A percentile compares a stretch with the other conserved stretches of the same genome.
Evolutionary conservation across 2,329 filamentous ascomycete species (phyloP).

Genomic region (Aspergillus sojae): DNA sequence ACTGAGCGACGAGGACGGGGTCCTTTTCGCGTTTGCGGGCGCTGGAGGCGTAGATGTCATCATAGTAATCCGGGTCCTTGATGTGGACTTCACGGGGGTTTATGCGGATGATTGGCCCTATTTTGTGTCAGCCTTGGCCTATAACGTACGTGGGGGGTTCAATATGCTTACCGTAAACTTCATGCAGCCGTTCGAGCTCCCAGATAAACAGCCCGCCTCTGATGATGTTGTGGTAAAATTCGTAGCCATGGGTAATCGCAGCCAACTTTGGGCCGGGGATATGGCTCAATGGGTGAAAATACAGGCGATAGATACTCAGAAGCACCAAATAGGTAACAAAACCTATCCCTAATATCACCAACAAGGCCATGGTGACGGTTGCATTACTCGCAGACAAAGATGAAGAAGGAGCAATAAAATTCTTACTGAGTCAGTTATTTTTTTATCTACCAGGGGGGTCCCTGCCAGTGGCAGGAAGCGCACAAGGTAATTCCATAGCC

Average conservation of each 20-base stretch:
- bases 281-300: slow-evolving; percentile 34
- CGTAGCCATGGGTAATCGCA: slow-evolving; percentile 34
- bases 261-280: slow-evolving; percentile 38
- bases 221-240: slow-evolving; percentile 40
- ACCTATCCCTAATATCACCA: background rate
- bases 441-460: background rate
- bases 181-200: slow-evolving; percentile 38
- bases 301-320: slow-evolving; percentile 32
- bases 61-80: slow-evolving; percentile 36
- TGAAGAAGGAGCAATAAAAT: background rate
- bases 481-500: background rate
- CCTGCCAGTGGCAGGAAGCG: background rate
- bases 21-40: slow-evolving; percentile 32
- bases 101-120: slow-evolving; percentile 39
- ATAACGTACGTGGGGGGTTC: background rate
- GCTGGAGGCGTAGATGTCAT: slow-evolving; percentile 34
- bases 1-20: slow-evolving; percentile 17
- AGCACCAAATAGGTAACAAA: background rate
- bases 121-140: background rate
- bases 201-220: slow-evolving; percentile 35
- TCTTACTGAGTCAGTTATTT: background rate
- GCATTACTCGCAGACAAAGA: background rate
- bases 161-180: slow-evolving; percentile 32
- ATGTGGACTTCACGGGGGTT: slow-evolving; percentile 38
- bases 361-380: background rate